phyloP scores from a whole-genome alignment of 768 basidiomycete species.

The Rhodotorula toruloides region DNA sequence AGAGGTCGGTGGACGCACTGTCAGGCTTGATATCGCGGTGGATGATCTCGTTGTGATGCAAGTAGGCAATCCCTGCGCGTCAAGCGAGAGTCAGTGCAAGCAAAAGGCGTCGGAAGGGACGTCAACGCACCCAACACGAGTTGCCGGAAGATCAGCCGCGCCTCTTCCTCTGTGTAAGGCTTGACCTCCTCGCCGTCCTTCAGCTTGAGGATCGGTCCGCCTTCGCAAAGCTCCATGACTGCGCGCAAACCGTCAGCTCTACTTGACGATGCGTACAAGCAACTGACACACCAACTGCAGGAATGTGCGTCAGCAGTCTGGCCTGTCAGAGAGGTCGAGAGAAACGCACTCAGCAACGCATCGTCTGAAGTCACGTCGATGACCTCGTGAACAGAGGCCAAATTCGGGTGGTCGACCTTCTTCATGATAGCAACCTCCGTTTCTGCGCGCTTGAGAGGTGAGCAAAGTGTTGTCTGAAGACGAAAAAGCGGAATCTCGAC shows the following conservation, averaged over 20 bases:
- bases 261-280: too few relatives aligned
- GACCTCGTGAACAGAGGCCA: slow-evolving; percentile 35
- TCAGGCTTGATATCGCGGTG: slow-evolving; percentile 45
- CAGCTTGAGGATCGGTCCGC: slow-evolving; percentile 34
- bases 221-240: slow-evolving; percentile 38
- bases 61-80: slow-evolving; percentile 35
- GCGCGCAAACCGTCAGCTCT: background rate
- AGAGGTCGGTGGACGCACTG: slow-evolving; percentile 9
- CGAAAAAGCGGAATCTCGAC: background rate
- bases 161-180: slow-evolving; percentile 34
- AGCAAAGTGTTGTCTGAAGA: background rate
- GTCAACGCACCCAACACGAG: slow-evolving; percentile 32
- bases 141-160: slow-evolving; percentile 40
- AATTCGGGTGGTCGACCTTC: slow-evolving; percentile 39
- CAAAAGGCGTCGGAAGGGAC: background rate
- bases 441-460: background rate
- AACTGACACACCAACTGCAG: slow-evolving; percentile 10
- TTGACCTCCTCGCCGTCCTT: slow-evolving; percentile 18
- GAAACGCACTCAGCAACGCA: slow-evolving; percentile 33
- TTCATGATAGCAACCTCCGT: slow-evolving; percentile 39
- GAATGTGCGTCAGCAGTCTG: background rate
- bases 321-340: background rate
- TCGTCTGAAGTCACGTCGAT: slow-evolving; percentile 42
- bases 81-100: background rate
- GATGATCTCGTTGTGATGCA: slow-evolving; percentile 40